These are phyloP conservation scores for Gypsophila paniculata DNA, from an alignment of 179 eudicot species.

Conservation along the genomic window DNA sequence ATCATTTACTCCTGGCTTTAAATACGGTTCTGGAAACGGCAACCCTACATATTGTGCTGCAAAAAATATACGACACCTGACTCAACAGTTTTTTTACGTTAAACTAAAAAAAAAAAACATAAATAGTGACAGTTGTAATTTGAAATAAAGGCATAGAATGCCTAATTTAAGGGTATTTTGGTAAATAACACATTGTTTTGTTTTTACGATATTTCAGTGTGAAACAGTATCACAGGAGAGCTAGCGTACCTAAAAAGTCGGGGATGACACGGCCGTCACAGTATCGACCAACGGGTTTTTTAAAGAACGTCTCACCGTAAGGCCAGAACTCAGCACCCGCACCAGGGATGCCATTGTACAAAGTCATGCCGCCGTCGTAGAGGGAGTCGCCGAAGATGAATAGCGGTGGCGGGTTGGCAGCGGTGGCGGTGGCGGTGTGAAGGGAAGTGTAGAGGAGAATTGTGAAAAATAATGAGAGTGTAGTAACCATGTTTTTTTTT, in stretches of 20 bases:
- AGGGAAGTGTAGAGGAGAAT: background rate
- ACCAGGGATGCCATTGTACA: slow-evolving; percentile 31
- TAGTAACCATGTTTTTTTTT: background rate
- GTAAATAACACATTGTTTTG: too few species aligned
- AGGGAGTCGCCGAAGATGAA: slow-evolving; percentile 49
- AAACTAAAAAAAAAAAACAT: too few species aligned
- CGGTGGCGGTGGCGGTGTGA: background rate
- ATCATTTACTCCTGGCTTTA: slow-evolving; percentile 31
- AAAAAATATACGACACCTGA: background rate
- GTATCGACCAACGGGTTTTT: slow-evolving; percentile 37
- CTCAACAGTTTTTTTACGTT: too few species aligned
- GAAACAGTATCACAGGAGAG: background rate
- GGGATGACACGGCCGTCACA: slow-evolving; percentile 48
- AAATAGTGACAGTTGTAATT: too few species aligned
- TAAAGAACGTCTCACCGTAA: slow-evolving; percentile 42
- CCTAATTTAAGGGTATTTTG: too few species aligned
- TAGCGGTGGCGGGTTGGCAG: slow-evolving; percentile 23
- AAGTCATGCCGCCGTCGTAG: slow-evolving; percentile 45
- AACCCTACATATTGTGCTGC: slow-evolving; percentile 36
- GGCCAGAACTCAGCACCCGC: slow-evolving; percentile 39
- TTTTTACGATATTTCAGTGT: too few species aligned
- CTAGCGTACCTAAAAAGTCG: slow-evolving; percentile 33
- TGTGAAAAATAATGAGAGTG: background rate
- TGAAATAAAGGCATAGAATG: too few species aligned
- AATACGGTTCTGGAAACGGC: slow-evolving; percentile 35